phyloP scores from a whole-genome alignment of 2,329 filamentous ascomycete genomes.

The Xylariaceae sp. region DNA sequence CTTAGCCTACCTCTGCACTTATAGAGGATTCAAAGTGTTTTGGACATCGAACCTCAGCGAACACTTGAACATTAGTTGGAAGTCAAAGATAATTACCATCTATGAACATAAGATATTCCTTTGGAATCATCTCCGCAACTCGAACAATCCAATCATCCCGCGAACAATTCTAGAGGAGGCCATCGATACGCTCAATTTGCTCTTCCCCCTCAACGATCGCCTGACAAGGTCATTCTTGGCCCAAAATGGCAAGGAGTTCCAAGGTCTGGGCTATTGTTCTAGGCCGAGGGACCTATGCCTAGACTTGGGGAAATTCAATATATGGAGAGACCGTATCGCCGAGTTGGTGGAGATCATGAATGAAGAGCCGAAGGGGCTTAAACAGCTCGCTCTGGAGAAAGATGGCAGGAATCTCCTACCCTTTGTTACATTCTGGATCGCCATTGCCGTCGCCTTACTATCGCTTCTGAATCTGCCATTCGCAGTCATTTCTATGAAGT shows the following conservation, averaged over 20 bases:
- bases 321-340: conserved; percentile 17
- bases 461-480: conserved; percentile 19
- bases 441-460: conserved; percentile 16
- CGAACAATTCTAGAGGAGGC: conserved; percentile 28
- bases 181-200: conserved; percentile 34
- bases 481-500: conserved; percentile 17
- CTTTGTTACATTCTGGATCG: conserved; percentile 24
- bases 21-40: conserved; percentile 25
- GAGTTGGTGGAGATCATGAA: conserved; percentile 26
- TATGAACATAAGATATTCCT: conserved; percentile 35
- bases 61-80: conserved; percentile 32
- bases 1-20: conserved; percentile 16
- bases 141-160: conserved; percentile 17
- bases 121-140: conserved; percentile 28
- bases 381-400: conserved; percentile 18
- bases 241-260: conserved; percentile 27
- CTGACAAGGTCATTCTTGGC: conserved; percentile 21
- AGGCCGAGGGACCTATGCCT: conserved; percentile 18
- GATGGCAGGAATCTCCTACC: conserved; percentile 22
- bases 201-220: conserved; percentile 30
- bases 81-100: conserved; percentile 28
- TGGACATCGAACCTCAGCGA: conserved; percentile 34
- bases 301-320: conserved; percentile 17
- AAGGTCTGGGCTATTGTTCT: conserved; percentile 21
- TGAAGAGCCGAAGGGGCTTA: conserved; percentile 21